Percentiles rank a stretch among this genome's conserved stretches.
These are phyloP conservation scores for Lecanoromycetidae sp. DNA, from an alignment of 2,329 filamentous ascomycete genomes.

Conservation along the genomic window DNA sequence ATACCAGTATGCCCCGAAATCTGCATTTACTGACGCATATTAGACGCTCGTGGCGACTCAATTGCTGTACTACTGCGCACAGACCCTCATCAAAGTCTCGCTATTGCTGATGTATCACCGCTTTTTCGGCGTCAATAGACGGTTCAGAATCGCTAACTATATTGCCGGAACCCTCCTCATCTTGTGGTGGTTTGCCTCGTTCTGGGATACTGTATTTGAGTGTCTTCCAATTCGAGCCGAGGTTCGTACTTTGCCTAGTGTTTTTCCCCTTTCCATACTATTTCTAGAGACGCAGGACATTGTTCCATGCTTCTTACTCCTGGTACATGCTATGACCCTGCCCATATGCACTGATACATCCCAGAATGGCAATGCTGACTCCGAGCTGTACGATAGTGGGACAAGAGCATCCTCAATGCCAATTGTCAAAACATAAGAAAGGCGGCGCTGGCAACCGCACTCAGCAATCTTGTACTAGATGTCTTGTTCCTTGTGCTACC, in stretches of 20 bases:
- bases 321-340: no score
- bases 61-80: neutral
- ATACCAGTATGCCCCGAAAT: no score
- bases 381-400: no score
- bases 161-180: neutral
- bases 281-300: no score
- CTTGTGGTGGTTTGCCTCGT: neutral
- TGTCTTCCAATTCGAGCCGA: neutral
- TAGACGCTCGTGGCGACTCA: constrained; percentile 8
- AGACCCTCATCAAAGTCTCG: constrained; percentile 2
- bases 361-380: no score
- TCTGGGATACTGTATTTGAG: neutral
- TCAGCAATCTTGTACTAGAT: constrained; percentile 7
- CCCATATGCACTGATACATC: no score
- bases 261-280: no score
- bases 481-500: constrained; percentile 1
- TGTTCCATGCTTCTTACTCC: no score
- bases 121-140: neutral
- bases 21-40: neutral
- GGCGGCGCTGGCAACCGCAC: neutral
- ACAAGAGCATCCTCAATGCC: neutral
- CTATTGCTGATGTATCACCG: constrained; percentile 5
- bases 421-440: neutral
- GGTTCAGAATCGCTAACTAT: neutral
- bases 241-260: neutral